phyloP scores from a whole-genome alignment of 1,284 basidiomycete genomes.

The Trichosporon sp. region DNA sequence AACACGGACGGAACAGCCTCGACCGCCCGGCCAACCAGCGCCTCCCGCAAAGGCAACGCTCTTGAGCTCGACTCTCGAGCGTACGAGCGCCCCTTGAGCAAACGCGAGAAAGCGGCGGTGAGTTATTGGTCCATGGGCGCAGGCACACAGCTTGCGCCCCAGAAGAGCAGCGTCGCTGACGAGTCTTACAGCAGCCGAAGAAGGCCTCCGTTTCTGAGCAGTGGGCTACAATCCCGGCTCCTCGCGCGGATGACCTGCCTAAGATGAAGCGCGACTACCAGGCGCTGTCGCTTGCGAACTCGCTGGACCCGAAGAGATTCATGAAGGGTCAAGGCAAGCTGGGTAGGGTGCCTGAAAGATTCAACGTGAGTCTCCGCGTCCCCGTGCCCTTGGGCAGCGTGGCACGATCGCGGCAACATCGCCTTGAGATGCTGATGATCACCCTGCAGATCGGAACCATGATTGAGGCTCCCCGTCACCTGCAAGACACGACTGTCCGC shows the following conservation, averaged over 20 bases:
- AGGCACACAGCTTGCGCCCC: background rate
- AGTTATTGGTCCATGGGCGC: slow-evolving; percentile 19
- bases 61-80: slow-evolving; percentile 45
- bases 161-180: background rate
- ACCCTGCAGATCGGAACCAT: slow-evolving; percentile 77
- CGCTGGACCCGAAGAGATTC: slow-evolving; percentile 93
- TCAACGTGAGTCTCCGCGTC: slow-evolving; percentile 62
- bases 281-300: slow-evolving; percentile 81
- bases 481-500: slow-evolving; percentile 66
- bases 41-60: slow-evolving; percentile 15
- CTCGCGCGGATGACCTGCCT: slow-evolving; percentile 71
- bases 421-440: background rate
- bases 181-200: slow-evolving; percentile 52
- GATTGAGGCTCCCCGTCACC: slow-evolving; percentile 67
- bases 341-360: slow-evolving; percentile 72
- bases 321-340: slow-evolving; percentile 80
- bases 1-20: slow-evolving; percentile 31
- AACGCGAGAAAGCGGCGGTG: slow-evolving; percentile 42
- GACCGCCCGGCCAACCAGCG: slow-evolving; percentile 11
- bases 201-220: slow-evolving; percentile 71
- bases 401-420: background rate
- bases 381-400: background rate
- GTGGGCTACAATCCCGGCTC: slow-evolving; percentile 90
- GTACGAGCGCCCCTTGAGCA: slow-evolving; percentile 52
- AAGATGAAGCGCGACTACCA: slow-evolving; percentile 87